These are phyloP conservation scores for Geoglossum glabrum DNA, from an alignment of 495 filamentous ascomycete species.

Conservation along the genomic window DNA sequence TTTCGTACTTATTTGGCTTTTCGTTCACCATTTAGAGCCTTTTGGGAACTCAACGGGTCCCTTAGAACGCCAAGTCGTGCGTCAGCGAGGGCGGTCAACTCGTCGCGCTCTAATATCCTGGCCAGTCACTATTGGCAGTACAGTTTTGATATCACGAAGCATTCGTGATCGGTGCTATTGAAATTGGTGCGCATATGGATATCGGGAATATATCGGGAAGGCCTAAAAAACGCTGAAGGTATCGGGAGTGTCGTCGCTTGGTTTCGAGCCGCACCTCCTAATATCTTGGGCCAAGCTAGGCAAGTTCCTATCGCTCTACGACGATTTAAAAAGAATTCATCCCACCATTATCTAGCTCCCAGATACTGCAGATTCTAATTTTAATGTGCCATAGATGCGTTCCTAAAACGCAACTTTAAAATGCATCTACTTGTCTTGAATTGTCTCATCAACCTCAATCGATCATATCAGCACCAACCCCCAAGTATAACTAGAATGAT, in stretches of 20 bases:
- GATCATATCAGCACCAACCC: not conserved
- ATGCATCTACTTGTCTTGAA: not conserved
- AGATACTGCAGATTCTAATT: not conserved
- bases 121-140: not conserved
- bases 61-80: not conserved
- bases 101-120: not conserved
- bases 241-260: not conserved
- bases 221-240: not conserved
- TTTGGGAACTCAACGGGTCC: not conserved
- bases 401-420: not conserved
- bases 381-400: not conserved
- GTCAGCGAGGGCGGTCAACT: not conserved
- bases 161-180: not conserved
- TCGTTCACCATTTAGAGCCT: constrained; percentile 1
- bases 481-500: not conserved
- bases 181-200: not conserved
- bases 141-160: not conserved
- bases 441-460: not conserved
- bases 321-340: not conserved
- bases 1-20: not conserved
- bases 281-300: not conserved
- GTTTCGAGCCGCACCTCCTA: not conserved
- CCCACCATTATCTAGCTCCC: not conserved
- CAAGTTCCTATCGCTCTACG: not conserved
- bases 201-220: not conserved